These are phyloP conservation scores for Thymus quinquecostatus DNA, from an alignment of 257 asterid genomes.

Conservation along the genomic window DNA sequence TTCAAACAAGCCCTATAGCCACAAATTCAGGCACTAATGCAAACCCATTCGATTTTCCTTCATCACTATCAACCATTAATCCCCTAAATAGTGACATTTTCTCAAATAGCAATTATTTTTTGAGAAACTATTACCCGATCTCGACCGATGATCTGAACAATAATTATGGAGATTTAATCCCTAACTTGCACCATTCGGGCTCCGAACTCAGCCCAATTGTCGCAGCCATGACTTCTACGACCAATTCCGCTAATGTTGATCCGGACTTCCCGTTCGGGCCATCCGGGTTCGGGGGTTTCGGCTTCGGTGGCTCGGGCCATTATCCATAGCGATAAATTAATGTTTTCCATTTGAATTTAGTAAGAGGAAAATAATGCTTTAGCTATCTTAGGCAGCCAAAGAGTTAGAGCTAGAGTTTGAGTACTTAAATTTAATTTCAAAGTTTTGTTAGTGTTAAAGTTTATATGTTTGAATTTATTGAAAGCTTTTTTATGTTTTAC, in stretches of 20 bases:
- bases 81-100: conserved; percentile 30
- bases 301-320: conserved; percentile 34
- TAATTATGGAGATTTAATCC: conserved; percentile 32
- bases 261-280: conserved; percentile 36
- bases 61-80: conserved; percentile 34
- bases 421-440: neutral
- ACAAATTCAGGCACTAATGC: conserved; percentile 15
- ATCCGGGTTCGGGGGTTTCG: conserved; percentile 46
- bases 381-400: neutral
- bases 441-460: neutral
- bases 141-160: conserved; percentile 25
- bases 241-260: conserved; percentile 40
- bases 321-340: neutral
- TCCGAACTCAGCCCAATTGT: conserved; percentile 37
- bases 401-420: neutral
- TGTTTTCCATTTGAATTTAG: neutral
- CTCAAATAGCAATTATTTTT: conserved; percentile 9
- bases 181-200: conserved; percentile 28
- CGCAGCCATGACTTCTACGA: conserved; percentile 40
- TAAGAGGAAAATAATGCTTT: neutral
- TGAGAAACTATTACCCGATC: conserved; percentile 36
- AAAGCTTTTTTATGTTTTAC: too few relatives aligned
- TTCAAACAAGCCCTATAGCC: conserved; percentile 39
- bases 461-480: neutral
- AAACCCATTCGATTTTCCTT: conserved; percentile 29